These are phyloP conservation scores for Nigrospora osmanthi DNA, from an alignment of 2,329 filamentous ascomycete genomes.

Conservation along the genomic window DNA sequence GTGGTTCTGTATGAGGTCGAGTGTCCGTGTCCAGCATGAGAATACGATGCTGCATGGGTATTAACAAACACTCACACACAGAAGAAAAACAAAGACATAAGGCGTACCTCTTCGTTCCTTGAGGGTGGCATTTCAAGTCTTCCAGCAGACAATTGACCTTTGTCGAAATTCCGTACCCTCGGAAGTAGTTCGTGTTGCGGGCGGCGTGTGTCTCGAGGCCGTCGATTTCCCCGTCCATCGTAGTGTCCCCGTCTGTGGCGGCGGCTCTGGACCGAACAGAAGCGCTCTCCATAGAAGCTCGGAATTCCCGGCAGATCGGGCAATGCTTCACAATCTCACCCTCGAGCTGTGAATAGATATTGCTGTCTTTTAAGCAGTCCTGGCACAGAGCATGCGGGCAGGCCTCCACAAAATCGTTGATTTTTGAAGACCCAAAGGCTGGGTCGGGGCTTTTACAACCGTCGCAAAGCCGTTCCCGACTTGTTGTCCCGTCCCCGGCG, in stretches of 20 bases:
- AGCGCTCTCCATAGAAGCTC: neutral
- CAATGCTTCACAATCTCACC: neutral
- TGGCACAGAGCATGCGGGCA: neutral
- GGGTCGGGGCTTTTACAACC: neutral
- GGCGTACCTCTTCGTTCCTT: neutral
- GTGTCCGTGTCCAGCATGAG: slow-evolving; percentile 3
- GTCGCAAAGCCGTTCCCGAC: neutral
- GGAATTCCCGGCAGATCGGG: neutral
- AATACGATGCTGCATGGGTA: slow-evolving; percentile 1
- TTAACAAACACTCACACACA: neutral
- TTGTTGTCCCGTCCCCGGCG: neutral
- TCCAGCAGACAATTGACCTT: neutral
- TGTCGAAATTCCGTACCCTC: neutral
- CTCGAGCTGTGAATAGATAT: fast-evolving
- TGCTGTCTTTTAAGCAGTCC: neutral
- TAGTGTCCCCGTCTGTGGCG: neutral
- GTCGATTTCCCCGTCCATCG: neutral
- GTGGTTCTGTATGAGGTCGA: neutral
- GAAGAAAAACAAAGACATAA: neutral
- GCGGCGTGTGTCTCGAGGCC: no score
- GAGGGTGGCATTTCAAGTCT: neutral
- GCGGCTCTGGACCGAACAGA: neutral
- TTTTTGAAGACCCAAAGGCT: neutral
- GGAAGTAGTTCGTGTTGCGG: neutral
- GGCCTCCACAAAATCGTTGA: neutral